These are phyloP conservation scores for Agapanthus africanus DNA, from an alignment of 106 monocot genomes.

Conservation along the genomic window DNA sequence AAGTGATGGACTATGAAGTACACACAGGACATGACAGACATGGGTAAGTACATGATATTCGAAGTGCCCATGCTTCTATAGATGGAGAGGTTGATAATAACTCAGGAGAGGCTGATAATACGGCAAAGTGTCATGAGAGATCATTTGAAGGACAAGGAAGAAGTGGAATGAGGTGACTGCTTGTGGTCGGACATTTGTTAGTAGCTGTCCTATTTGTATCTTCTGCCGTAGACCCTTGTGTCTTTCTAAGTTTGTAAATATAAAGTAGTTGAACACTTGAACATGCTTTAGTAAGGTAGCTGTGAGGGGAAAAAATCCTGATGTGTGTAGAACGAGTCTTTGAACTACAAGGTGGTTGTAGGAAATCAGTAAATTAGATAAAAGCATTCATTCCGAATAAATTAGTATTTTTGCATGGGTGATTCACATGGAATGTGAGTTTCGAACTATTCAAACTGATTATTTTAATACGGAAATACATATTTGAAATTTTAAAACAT, in stretches of 20 bases:
- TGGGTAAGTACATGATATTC: not conserved
- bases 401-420: too few relatives aligned
- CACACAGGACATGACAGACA: too few relatives aligned
- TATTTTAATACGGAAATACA: too few relatives aligned
- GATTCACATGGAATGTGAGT: too few relatives aligned
- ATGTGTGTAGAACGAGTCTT: not conserved
- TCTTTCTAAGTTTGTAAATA: not conserved
- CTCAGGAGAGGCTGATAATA: not conserved
- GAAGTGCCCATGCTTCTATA: not conserved
- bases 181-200: not conserved
- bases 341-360: not conserved
- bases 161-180: not conserved
- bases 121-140: not conserved
- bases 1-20: too few relatives aligned
- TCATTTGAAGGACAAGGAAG: not conserved
- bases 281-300: not conserved
- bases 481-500: too few relatives aligned
- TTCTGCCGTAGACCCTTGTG: not conserved
- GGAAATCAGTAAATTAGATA: too few relatives aligned
- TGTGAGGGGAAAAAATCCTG: not conserved
- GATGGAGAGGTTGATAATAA: not conserved
- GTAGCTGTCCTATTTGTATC: not conserved
- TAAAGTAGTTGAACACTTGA: constrained; percentile 1
- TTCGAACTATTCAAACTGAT: too few relatives aligned
- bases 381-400: too few relatives aligned